These are phyloP conservation scores for Schwanniomyces vanrijiae DNA, from an alignment of 805 yeast genomes.

Conservation along the genomic window DNA sequence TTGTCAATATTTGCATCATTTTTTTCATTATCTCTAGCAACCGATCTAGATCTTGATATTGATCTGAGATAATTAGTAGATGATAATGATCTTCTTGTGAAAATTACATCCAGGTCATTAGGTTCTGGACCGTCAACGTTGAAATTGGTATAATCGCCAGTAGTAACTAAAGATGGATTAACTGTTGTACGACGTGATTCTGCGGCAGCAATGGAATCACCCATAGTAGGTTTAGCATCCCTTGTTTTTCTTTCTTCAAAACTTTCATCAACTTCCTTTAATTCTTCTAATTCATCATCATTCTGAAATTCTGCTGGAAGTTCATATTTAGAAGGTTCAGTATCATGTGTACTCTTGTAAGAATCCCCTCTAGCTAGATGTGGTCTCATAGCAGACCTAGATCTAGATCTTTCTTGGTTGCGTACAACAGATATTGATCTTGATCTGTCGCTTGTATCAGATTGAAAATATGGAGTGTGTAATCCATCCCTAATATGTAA, in stretches of 20 bases:
- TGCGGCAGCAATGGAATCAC: slow-evolving; percentile 45
- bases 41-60: slow-evolving; percentile 63
- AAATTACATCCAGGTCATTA: slow-evolving; percentile 7
- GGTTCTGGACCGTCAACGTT: slow-evolving; percentile 36
- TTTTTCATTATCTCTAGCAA: slow-evolving; percentile 34
- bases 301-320: slow-evolving; percentile 38
- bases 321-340: slow-evolving; percentile 44
- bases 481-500: slow-evolving; percentile 16
- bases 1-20: slow-evolving; percentile 35
- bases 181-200: slow-evolving; percentile 20
- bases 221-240: slow-evolving; percentile 43
- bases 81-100: slow-evolving; percentile 37
- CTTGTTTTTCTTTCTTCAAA: slow-evolving; percentile 39
- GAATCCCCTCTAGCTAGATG: slow-evolving; percentile 80
- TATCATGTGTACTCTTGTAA: slow-evolving; percentile 57
- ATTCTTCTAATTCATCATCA: slow-evolving; percentile 18
- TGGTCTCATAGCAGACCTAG: slow-evolving; percentile 40
- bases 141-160: slow-evolving; percentile 47
- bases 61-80: slow-evolving; percentile 61
- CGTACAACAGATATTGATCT: slow-evolving; percentile 7
- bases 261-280: slow-evolving; percentile 20
- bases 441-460: slow-evolving; percentile 36
- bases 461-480: slow-evolving; percentile 35
- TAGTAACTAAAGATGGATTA: slow-evolving; percentile 43
- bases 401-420: slow-evolving; percentile 17